Evolutionary conservation across 2,329 filamentous ascomycete genomes (phyloP), one percentile per base, ranked within the genome.

Genomic region (Fusarium cyanostomum): DNA sequence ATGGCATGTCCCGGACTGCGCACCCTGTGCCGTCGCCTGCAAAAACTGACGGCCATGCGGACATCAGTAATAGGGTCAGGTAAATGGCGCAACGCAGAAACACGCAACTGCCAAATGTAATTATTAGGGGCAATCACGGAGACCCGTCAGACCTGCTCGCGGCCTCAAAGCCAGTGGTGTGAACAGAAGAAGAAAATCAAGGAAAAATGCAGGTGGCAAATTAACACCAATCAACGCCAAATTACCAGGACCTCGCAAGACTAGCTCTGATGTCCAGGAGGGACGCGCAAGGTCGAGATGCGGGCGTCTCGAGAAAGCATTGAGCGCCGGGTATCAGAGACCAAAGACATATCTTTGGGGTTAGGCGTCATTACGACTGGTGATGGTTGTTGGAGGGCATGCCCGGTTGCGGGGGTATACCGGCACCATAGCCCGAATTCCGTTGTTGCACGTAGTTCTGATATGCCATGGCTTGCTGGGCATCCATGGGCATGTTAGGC

Each of bases 341-440:
- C 74, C 69, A 67, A 69, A 69, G 59, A 55, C 57, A 41, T 39
- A 62, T 60, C 52, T 65, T 69, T 55, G 55, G 53, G 27, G 43
- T 51, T 49, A 52, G 59, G 63, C 62, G 66, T 66, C 56, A 72
- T 81, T 82, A 92, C 78, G 90, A 89, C 79, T 92, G 90, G 77
- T 94, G 91, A 67, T 91, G 90, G 72, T 91, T 89, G 79, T 92
- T 92, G 72, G 92, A 90, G 56, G 91, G 89, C 85, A 95, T 92
- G 70, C 91, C 88, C 64, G 86, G 84, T 75, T 91, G 89, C 51
- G 90, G 85, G 50, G 90, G 90, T 88, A 96, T 92, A 48, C 86
- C 88, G 72, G 93, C 94, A 72, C 89, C 90, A 72, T 87, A 88
- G 66, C 85, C 84, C 73, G 86, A 86, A 64, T 73, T 78, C 78